These are phyloP conservation scores for Aotearoamyces nothofagi DNA, from an alignment of 2,329 filamentous ascomycete genomes.

Conservation along the genomic window DNA sequence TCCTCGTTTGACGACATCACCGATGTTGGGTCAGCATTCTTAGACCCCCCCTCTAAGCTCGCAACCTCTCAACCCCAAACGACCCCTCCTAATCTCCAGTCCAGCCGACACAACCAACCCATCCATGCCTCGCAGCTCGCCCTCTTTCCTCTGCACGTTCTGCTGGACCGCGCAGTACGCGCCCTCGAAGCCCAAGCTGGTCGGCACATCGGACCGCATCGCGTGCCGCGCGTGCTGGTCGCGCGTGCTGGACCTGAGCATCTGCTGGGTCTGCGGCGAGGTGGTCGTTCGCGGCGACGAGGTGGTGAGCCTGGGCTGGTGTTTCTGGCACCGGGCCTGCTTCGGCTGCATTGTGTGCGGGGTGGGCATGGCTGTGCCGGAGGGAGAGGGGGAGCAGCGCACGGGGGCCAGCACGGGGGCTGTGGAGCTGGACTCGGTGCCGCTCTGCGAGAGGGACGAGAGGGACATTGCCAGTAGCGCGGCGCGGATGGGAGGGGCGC, in stretches of 20 bases:
- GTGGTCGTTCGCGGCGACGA: conserved; percentile 35
- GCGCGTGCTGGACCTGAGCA: conserved; percentile 33
- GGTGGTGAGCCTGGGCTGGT: conserved; percentile 42
- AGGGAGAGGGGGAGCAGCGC: conserved; percentile 7
- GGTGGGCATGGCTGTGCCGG: conserved; percentile 17
- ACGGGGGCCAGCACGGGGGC: conserved; percentile 7
- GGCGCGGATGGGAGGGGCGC: not conserved
- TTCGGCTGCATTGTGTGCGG: conserved; percentile 41
- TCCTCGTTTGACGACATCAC: no score
- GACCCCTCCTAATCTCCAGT: no score
- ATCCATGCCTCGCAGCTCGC: no score
- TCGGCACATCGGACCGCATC: conserved; percentile 32
- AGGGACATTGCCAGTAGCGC: conserved; percentile 22
- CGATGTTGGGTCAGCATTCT: no score
- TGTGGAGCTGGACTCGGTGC: conserved; percentile 29
- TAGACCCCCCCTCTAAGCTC: no score
- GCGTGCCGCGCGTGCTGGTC: conserved; percentile 31
- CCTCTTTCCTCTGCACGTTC: conserved; percentile 37
- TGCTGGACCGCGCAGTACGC: conserved; percentile 29
- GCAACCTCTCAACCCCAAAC: no score
- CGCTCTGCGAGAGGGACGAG: conserved; percentile 32
- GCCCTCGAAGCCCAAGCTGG: conserved; percentile 20
- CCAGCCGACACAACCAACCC: no score
- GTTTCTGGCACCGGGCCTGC: conserved; percentile 41
- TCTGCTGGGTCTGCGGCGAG: conserved; percentile 43